Conservation (phyloP, 2,329 filamentous ascomycete genomes). For the Pseudogymnoascus sp. region DNA sequence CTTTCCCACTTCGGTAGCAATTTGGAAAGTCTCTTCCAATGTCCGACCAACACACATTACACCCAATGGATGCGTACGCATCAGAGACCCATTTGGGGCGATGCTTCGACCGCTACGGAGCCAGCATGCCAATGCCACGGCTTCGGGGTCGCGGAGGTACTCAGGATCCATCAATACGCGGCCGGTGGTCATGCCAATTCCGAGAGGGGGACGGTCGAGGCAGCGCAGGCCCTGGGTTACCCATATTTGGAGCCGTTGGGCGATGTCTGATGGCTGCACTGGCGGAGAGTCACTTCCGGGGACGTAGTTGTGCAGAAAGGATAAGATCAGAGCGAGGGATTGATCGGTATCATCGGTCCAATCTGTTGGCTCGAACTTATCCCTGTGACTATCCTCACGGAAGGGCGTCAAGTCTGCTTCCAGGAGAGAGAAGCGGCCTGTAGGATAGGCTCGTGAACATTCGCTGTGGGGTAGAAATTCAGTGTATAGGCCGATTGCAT, state of each 20-base stretch:
- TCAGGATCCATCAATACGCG: slow-evolving; percentile 34
- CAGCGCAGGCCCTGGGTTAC: slow-evolving; percentile 39
- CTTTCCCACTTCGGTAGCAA: slow-evolving; percentile 36
- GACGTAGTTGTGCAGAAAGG: slow-evolving; percentile 39
- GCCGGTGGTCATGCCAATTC: slow-evolving; percentile 41
- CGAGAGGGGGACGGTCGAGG: slow-evolving; percentile 41
- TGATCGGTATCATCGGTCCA: slow-evolving; percentile 53
- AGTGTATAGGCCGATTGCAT: slow-evolving; percentile 48
- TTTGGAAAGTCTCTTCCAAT: slow-evolving; percentile 37
- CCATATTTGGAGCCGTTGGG: slow-evolving; percentile 40
- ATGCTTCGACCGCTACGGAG: slow-evolving; percentile 31
- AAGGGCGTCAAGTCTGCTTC: slow-evolving; percentile 34
- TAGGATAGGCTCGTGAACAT: slow-evolving; percentile 32
- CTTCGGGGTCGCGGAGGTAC: slow-evolving; percentile 36
- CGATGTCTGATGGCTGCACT: slow-evolving; percentile 36
- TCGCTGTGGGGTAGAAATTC: slow-evolving; percentile 39
- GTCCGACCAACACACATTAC: slow-evolving; percentile 37
- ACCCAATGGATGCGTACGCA: slow-evolving; percentile 46
- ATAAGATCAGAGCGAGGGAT: slow-evolving; percentile 42
- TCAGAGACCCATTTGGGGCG: slow-evolving; percentile 46
- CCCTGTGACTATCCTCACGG: slow-evolving; percentile 38
- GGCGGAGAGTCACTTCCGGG: slow-evolving; percentile 13
- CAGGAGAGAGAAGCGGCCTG: slow-evolving; percentile 34
- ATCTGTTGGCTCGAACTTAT: slow-evolving; percentile 34
- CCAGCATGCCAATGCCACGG: slow-evolving; percentile 37